Conservation (phyloP, 371 early-diverging fungal species). For the Mucor lusitanicus region DNA sequence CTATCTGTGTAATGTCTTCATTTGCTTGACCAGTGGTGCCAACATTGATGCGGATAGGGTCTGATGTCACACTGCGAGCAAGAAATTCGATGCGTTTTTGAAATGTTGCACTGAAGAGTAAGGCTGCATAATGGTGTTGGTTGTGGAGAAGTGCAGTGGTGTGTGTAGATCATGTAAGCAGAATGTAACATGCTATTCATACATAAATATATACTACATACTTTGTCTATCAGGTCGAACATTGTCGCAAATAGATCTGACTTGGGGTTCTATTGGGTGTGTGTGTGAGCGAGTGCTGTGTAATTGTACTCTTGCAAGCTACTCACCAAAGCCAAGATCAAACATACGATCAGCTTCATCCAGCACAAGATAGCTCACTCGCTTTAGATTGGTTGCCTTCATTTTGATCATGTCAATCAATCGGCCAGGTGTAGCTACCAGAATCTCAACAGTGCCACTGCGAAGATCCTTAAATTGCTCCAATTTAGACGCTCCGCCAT, state of each 20-base stretch:
- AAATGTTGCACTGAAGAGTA: conserved; percentile 99
- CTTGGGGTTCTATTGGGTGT: conserved; percentile 93
- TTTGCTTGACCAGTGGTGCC: conserved; percentile 74
- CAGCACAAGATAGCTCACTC: conserved; percentile 91
- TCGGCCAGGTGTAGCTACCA: conserved; percentile 95
- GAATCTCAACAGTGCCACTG: conserved; percentile 80
- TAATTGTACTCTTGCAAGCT: too few relatives aligned
- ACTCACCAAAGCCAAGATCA: conserved; percentile 94
- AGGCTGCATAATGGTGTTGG: conserved; percentile 46
- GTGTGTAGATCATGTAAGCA: conserved; percentile 12
- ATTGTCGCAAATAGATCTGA: conserved; percentile 93
- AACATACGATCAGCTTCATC: conserved; percentile 97
- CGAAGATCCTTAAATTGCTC: conserved; percentile 89
- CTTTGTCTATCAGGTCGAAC: conserved; percentile 77
- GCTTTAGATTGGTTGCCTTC: conserved; percentile 82
- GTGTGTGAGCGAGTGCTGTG: not conserved
- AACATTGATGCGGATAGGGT: conserved; percentile 88
- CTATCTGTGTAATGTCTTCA: conserved; percentile 76
- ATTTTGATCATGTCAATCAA: conserved; percentile 94
- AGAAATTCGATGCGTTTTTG: conserved; percentile 93
- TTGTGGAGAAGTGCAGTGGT: not conserved
- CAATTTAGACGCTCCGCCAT: conserved; percentile 90
- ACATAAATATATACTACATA: conserved; percentile 26
- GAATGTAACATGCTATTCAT: not conserved
- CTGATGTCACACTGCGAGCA: conserved; percentile 89